Evolutionary conservation across 441 rosid species (phyloP).

Genomic region (Flueggea neowawraea): DNA sequence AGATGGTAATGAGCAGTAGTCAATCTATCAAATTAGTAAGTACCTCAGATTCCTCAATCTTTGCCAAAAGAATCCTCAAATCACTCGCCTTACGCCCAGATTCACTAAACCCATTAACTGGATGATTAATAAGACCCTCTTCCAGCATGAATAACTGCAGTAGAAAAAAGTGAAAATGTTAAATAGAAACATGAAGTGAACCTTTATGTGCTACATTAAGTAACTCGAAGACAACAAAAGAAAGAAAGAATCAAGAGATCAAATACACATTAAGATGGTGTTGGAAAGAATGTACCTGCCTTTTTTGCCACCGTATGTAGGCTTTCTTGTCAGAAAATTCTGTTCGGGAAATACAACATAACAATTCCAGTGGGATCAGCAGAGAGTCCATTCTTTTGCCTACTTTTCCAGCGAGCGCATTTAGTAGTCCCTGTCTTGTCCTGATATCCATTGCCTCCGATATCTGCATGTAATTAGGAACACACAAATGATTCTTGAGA

Average conservation of each 20-base stretch:
- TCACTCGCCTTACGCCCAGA: constrained; percentile 78
- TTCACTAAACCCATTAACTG: constrained; percentile 94
- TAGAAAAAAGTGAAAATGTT: constrained; percentile 17
- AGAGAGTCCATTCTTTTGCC: constrained; percentile 97
- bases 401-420: constrained; percentile 82
- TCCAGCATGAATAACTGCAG: constrained; percentile 89
- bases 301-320: constrained; percentile 97
- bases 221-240: not conserved
- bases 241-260: constrained; percentile 1
- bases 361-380: constrained; percentile 84
- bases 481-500: not conserved
- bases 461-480: constrained; percentile 42
- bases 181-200: not conserved
- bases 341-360: constrained; percentile 87
- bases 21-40: not conserved
- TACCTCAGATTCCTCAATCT: constrained; percentile 99
- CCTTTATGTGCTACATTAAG: not conserved
- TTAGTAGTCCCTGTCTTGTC: constrained; percentile 92
- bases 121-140: constrained; percentile 94
- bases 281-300: constrained; percentile 73
- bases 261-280: not conserved
- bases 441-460: constrained; percentile 98
- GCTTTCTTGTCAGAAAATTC: constrained; percentile 98
- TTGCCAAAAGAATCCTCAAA: constrained; percentile 81
- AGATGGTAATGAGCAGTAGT: not conserved